Conservation (phyloP, 116 monocot genomes). For the Papilionanthe hybrid region DNA sequence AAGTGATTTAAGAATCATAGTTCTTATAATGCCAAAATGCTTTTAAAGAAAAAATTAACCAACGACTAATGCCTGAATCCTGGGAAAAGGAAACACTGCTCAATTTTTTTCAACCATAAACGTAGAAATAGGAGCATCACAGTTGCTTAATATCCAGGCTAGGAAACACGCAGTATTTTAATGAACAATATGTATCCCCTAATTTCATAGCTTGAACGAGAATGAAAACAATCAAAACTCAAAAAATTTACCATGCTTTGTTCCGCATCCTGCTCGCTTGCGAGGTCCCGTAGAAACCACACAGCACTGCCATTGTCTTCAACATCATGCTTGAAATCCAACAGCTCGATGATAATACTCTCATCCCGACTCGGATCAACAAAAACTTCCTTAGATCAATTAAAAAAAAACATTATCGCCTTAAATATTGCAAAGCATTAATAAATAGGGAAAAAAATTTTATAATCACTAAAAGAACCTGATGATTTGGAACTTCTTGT, state of each 20-base stretch:
- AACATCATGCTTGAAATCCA: conserved; percentile 40
- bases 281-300: conserved; percentile 44
- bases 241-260: conserved; percentile 27
- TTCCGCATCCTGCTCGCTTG: conserved; percentile 31
- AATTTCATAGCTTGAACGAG: not conserved
- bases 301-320: conserved; percentile 27
- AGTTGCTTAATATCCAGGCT: not conserved
- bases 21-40: too few relatives aligned
- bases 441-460: not conserved
- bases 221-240: not conserved
- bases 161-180: not conserved
- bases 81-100: not conserved
- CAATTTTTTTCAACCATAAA: too few relatives aligned
- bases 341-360: conserved; percentile 40
- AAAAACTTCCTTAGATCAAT: conserved; percentile 21
- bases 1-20: too few relatives aligned
- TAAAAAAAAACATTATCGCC: not conserved
- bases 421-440: not conserved
- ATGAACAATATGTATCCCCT: not conserved
- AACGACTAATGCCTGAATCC: too few relatives aligned
- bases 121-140: not conserved
- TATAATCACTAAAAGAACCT: not conserved
- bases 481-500: conserved; percentile 30
- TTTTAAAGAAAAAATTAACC: too few relatives aligned
- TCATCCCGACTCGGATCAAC: conserved; percentile 41